phyloP scores from a whole-genome alignment of 1,284 basidiomycete genomes.

The Vanrija pseudolonga region DNA sequence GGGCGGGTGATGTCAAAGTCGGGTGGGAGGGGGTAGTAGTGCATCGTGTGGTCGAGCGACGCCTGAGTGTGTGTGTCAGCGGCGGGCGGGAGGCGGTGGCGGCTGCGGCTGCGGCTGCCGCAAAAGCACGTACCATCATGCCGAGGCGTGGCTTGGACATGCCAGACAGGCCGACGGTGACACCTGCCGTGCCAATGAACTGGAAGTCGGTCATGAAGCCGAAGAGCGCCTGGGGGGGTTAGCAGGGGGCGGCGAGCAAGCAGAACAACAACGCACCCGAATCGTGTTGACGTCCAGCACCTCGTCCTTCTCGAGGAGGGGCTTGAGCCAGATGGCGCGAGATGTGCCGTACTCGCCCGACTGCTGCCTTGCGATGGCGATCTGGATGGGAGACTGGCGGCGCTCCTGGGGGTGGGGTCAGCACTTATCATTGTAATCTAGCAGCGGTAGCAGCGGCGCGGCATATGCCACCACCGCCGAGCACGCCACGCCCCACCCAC shows the following conservation, averaged over 20 bases:
- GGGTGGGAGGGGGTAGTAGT: constrained; percentile 69
- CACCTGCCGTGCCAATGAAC: constrained; percentile 65
- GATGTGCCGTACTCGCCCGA: constrained; percentile 27
- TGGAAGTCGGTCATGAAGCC: constrained; percentile 79
- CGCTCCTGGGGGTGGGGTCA: constrained; percentile 56
- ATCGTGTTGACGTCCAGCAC: constrained; percentile 69
- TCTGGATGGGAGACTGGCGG: constrained; percentile 63
- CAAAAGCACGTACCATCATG: constrained; percentile 70
- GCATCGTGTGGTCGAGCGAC: constrained; percentile 78
- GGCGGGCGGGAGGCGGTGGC: not conserved
- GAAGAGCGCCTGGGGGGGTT: constrained; percentile 66
- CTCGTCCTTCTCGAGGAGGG: constrained; percentile 58
- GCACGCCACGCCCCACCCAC: constrained; percentile 40
- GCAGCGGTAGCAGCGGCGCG: not conserved
- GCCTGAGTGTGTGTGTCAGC: constrained; percentile 53
- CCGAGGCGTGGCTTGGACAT: constrained; percentile 51
- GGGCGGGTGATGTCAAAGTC: constrained; percentile 73
- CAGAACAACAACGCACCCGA: constrained; percentile 58
- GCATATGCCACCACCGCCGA: too few species aligned
- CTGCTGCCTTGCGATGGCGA: constrained; percentile 48
- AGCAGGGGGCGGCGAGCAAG: not conserved
- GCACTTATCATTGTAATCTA: not conserved
- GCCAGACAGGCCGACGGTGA: constrained; percentile 62
- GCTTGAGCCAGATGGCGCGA: constrained; percentile 72
- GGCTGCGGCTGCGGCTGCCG: not conserved